phyloP scores from a whole-genome alignment of 768 basidiomycete genomes.

The Hygrophorus russula region DNA sequence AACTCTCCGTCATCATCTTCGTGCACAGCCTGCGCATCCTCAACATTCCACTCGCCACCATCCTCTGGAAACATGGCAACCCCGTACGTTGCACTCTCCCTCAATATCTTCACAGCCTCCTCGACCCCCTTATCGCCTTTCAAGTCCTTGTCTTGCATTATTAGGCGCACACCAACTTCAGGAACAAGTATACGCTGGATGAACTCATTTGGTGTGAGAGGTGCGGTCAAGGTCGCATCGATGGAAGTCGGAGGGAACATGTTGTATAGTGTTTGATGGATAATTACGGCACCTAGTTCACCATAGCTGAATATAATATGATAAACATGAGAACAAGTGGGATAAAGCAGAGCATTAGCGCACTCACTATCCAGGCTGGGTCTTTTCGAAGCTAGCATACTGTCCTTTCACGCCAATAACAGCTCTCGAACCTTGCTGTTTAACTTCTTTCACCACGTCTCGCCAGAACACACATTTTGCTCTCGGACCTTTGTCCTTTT shows the following conservation, averaged over 20 bases:
- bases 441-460: constrained; percentile 52
- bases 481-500: constrained; percentile 20
- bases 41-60: constrained; percentile 26
- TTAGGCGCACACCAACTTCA: constrained; percentile 73
- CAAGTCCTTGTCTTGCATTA: constrained; percentile 60
- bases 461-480: constrained; percentile 52
- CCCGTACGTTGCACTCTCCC: constrained; percentile 75
- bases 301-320: constrained; percentile 56
- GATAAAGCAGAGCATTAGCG: background rate
- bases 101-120: constrained; percentile 47
- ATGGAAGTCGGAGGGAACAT: constrained; percentile 60
- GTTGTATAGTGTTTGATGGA: constrained; percentile 64
- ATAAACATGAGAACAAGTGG: background rate
- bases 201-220: constrained; percentile 68
- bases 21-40: constrained; percentile 7
- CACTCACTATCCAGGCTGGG: constrained; percentile 85
- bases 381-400: constrained; percentile 69
- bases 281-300: constrained; percentile 72
- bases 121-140: constrained; percentile 23
- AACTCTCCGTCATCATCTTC: constrained; percentile 17
- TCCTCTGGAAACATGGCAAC: constrained; percentile 76
- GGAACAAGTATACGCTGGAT: constrained; percentile 82
- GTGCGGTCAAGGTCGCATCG: constrained; percentile 38
- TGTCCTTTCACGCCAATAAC: constrained; percentile 63
- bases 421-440: constrained; percentile 52